Evolutionary conservation across 225 moss, liverwort and hornwort species (phyloP), one percentile per base, ranked within the genome.

Genomic region (Anthoceros angustus): DNA sequence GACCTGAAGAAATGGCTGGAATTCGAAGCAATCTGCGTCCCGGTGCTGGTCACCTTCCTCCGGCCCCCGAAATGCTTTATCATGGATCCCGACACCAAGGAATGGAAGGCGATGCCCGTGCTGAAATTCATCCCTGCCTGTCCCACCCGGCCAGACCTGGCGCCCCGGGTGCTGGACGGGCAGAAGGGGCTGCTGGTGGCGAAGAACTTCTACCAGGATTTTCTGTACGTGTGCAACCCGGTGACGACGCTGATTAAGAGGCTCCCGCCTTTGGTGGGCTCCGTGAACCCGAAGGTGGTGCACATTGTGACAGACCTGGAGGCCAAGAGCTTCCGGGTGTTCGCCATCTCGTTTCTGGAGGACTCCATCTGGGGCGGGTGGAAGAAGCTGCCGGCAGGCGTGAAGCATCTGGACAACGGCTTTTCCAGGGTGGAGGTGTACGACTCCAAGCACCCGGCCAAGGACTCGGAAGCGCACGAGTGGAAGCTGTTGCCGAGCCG

Each of bases 81-180:
- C 55, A 55, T 55, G 55, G 55, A 55, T 23, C 55, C 55, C 55
- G 55, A 55, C n/a, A 55, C 7, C 55, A 55, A 55, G 55, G 55
- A 55, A 20, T 55, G 55, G 55, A 55, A 55, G 55, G 55, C 55
- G 55, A 55, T 55, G 55, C 55, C 55, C n/a, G 55, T 23, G 10
- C 23, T 55, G n/a, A 18, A 55, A 9, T 55, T 55, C 55, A 55
- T 55, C 55, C 55, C 55, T 18, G 55, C 55, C n/a, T 55, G 55
- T 23, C 55, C 55, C 8, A 55, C 55, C 55, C 55, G 55, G 55
- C 55, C 55, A 23, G 55, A 55, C 4, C 14, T 55, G 55, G 18
- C 55, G 23, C 55, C 55, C n/a, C 55, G 55, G 55, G 55, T 55
- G 55, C 55, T 55, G 55, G 55, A 55, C 55, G 55, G 55, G n/a